Base-by-base conservation (phyloP, 2,329 filamentous ascomycete genomes). In the Penicillium oxalicum region DNA sequence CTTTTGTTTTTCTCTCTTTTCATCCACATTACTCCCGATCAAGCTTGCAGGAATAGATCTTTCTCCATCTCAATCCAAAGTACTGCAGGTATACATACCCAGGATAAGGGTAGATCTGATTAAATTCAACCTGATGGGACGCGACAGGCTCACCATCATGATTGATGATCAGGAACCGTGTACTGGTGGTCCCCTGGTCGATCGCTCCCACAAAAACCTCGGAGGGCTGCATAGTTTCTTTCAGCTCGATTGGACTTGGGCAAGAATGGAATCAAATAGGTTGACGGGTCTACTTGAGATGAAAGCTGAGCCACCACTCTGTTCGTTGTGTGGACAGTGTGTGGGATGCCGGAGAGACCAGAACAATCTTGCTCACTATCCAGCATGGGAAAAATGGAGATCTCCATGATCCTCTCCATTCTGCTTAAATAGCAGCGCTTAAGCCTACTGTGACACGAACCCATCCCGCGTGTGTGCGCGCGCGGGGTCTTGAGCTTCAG, bases 141-240 rank as follows among this genome's bases (percentile, higher is more conserved):
- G 86, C 88, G 32, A 93, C 81, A 3, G 87, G 86, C 53, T 87
- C 83, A 45, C 89, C 89, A 46, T 80, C 72, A 51, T 80, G 80
- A 70, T 94, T 84, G 74, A 95, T 95, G 62, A 96, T 91, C 57
- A 95, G 77, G 70, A 95, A 95, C 40, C 90, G 79, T 25, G 89
- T 87, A 48, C 87, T 91, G 13, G 90, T 95, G 11, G 90, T 95
- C 44, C 90, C 90, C 63, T 94, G 89, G 64, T 95, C 90, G 63
- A 95, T 91, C 54, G 87, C 87, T 44, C 88, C 90, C 48, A 95
- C 83, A 62, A 88, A 95, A 7, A 48, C 50, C 12, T 67, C 59
- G 29, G 56, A 47, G 13, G 52, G 44, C 27, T 62, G 55, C 62
- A 66, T 66, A 2, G 32, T 18, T 33, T 11, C 2, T 40, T 18